These are phyloP conservation scores for Hordeum marinum DNA, from an alignment of 176 grass and related monocot genomes.

Conservation along the genomic window DNA sequence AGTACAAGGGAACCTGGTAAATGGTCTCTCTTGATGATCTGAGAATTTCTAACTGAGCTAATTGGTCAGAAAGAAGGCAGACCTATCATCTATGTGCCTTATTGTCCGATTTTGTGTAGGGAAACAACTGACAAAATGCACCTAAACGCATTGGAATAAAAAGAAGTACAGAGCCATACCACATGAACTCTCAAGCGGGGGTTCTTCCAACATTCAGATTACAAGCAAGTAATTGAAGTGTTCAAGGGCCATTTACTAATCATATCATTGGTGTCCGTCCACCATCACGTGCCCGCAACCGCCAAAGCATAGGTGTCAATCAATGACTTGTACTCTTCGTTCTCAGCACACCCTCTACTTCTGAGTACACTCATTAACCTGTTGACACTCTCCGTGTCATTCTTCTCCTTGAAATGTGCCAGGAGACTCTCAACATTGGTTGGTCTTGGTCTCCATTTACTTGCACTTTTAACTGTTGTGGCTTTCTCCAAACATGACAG, in stretches of 20 bases:
- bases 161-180: neutral
- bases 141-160: constrained; percentile 8
- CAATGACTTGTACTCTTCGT: constrained; percentile 55
- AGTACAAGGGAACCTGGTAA: neutral
- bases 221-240: neutral
- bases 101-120: constrained; percentile 11
- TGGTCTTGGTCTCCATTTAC: constrained; percentile 73
- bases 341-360: constrained; percentile 57
- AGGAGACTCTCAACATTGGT: constrained; percentile 52
- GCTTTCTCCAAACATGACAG: constrained; percentile 66
- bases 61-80: constrained; percentile 16
- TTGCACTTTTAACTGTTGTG: constrained; percentile 40
- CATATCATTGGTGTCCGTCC: neutral
- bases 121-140: neutral
- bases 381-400: constrained; percentile 36
- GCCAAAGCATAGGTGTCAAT: constrained; percentile 37
- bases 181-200: neutral
- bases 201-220: neutral
- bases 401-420: constrained; percentile 53
- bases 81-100: constrained; percentile 27
- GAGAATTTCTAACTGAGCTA: constrained; percentile 19
- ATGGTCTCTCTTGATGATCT: neutral
- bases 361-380: constrained; percentile 49
- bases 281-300: neutral
- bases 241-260: neutral